Base-by-base conservation (phyloP, 345 rosid genomes). In the Linum trigynum region DNA sequence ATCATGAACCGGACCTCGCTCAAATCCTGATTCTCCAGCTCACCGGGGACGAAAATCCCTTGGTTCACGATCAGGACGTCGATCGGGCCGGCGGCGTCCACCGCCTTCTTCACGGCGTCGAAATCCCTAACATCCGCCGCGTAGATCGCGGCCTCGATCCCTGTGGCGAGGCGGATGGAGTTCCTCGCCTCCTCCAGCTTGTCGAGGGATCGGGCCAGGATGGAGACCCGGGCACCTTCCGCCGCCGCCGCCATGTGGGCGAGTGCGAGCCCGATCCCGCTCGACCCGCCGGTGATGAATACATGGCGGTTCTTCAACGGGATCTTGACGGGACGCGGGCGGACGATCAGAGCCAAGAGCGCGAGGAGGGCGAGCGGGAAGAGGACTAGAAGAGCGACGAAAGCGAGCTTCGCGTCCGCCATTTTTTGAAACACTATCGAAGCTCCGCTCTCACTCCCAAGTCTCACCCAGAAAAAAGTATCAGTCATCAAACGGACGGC, bases 261-360 rank as follows among this genome's bases (percentile, higher is more conserved):
- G 5, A 89, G 68, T 14, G 96, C 90, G 4, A 87, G 79, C 11
- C 98, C 95, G 53, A 91, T 91, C 55, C 95, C 98, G 66, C 89
- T 89, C 53, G 98, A 91, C 66, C 96, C 95, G 43, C 98, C 95
- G 55, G 96, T 91, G 77, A 89, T 76, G 85, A 89, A 85, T 15
- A 89, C 90, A 72, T 87, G 96, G 62, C 96, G 89, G 63, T 75
- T 71, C 69, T 84, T 87, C 64, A 89, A 80, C 1, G 89, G 85
- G 82, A 92, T 76, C 48, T 5, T 75, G 71, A 77, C 77, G 6
- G 87, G 85, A 2, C 81, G 76, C 36, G 95, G 96, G 2, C 86
- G 80, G 62, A 77, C 84, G 51, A 86, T 78, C 58, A 80, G 16
- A 64, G 63, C 76, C 45, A 88, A 80, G 66, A 82, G 43, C 7